Conservation (phyloP, 78 protist genomes). For the Dictyostelium brefeldianum region DNA sequence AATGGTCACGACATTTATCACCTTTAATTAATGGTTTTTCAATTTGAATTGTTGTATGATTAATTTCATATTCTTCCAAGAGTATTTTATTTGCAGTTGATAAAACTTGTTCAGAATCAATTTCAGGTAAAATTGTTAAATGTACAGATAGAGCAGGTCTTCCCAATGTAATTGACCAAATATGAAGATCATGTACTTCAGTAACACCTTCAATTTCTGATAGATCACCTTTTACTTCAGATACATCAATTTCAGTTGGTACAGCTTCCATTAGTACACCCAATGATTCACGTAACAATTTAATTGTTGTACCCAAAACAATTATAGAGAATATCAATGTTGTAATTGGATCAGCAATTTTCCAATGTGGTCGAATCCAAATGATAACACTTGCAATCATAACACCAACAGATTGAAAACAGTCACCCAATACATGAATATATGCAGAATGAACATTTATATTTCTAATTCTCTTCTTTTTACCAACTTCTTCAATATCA, state of each 20-base stretch:
- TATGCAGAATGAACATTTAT: constrained; percentile 87
- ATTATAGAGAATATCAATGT: constrained; percentile 87
- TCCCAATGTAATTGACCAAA: constrained; percentile 89
- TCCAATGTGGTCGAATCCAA: constrained; percentile 84
- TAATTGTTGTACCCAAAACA: constrained; percentile 78
- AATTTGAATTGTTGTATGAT: constrained; percentile 90
- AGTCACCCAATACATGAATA: constrained; percentile 92
- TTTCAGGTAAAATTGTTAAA: constrained; percentile 26
- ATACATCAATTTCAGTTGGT: constrained; percentile 53
- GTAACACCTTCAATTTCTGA: constrained; percentile 55
- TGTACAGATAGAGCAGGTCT: constrained; percentile 82
- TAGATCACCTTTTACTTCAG: constrained; percentile 37
- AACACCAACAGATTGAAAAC: constrained; percentile 90
- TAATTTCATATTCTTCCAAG: constrained; percentile 40
- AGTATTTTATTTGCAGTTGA: constrained; percentile 52
- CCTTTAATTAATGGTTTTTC: constrained; percentile 38
- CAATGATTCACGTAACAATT: constrained; percentile 48
- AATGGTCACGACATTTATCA: constrained; percentile 3
- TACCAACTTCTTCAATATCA: not conserved
- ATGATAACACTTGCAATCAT: constrained; percentile 83
- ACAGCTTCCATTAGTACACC: constrained; percentile 86
- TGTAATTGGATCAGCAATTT: constrained; percentile 90
- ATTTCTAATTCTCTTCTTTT: constrained; percentile 12
- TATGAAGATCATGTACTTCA: constrained; percentile 90
- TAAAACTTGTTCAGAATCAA: constrained; percentile 35